phyloP scores from a whole-genome alignment of 1,284 basidiomycete species.

The Vanrija sp. region DNA sequence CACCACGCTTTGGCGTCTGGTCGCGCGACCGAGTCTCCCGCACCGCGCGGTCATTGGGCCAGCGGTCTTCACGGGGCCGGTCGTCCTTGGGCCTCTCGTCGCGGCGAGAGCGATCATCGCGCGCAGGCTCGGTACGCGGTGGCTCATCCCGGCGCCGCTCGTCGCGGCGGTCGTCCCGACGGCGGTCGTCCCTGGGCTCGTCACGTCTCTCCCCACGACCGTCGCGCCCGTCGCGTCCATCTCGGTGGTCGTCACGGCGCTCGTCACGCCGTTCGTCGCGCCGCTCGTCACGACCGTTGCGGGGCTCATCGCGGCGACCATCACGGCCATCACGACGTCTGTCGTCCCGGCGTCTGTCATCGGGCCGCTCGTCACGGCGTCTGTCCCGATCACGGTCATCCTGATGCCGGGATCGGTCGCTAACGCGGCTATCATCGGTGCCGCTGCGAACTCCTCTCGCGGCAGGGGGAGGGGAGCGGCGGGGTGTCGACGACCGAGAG shows the following conservation, averaged over 20 bases:
- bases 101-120: no score
- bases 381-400: constrained; percentile 11
- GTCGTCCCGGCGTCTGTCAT: background rate
- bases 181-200: constrained; percentile 2
- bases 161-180: background rate
- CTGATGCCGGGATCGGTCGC: constrained; percentile 24
- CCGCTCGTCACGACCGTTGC: constrained; percentile 2
- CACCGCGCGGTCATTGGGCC: no score
- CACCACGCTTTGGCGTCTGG: no score
- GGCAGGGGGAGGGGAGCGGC: constrained; percentile 3
- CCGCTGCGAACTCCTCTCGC: constrained; percentile 22
- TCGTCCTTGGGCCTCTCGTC: no score
- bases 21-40: no score
- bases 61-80: no score
- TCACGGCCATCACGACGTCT: background rate
- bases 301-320: background rate
- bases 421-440: constrained; percentile 38
- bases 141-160: background rate
- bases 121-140: no score
- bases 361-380: background rate
- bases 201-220: background rate
- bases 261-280: constrained; percentile 5
- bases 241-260: background rate
- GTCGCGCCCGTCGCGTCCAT: background rate
- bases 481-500: constrained; percentile 2